Base-by-base conservation (phyloP, 768 basidiomycete species). In the Exsudoporus frostii region DNA sequence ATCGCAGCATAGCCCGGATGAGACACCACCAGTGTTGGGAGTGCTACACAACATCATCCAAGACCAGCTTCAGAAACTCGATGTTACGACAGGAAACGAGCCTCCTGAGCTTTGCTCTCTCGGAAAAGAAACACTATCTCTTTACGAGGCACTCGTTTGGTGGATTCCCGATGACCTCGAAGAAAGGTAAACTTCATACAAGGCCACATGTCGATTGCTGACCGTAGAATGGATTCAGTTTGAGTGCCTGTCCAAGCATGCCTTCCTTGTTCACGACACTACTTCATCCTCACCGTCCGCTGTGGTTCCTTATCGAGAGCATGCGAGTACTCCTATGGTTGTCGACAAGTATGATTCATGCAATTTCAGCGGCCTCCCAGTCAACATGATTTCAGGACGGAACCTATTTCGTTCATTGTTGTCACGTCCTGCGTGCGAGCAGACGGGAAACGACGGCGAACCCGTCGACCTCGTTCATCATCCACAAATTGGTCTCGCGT, bases 81-180 rank as follows among this genome's bases (percentile, higher is more conserved):
- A 68, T 24, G 69, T 65, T 37, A 60, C 63, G 17, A 53, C 56
- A 24, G 67, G 58, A 24, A 56, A 67, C 14, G 61, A 64, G 3
- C 68, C 55, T 24, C 53, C 57, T 0, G 64, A 57, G 4, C 57
- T 71, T 36, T 48, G 55, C 43, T 50, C 54, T 19, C 69, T 86
- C 5, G 77, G 73, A 24, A 64, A 57, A 36, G 76, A 79, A 57
- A 69, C 70, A 0, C 50, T 83, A 2, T 69, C 70, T 7, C 69
- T 89, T 14, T 66, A 87, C 14, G 83, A 88, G 61, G 72, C 75
- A 0, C 56, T 88, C 29, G 77, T 76, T 50, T 81, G 78, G 73
- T 73, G 73, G 50, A 63, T 73, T 27, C 68, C 77, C 2, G 75
- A 77, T 14, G 77, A 80, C 13, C 57, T 72, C 7, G 71, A 76